Base-by-base conservation (phyloP, 768 basidiomycete species). In the Galerina sulciceps region DNA sequence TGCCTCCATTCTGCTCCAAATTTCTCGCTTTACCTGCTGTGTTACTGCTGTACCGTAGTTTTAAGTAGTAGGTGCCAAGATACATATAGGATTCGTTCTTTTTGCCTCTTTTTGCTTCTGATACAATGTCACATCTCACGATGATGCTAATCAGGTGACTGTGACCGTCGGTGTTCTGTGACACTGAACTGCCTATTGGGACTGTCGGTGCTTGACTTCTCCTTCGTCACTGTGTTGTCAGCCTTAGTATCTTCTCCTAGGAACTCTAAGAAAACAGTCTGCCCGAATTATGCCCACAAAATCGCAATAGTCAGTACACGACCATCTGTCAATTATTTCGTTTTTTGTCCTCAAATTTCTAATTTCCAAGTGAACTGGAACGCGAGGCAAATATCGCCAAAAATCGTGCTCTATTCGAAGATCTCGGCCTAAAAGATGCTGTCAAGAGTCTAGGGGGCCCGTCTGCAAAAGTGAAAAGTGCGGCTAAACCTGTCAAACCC, bases 321-420 rank as follows among this genome's bases (percentile, higher is more conserved):
- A 3, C 6, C 9, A 14, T 54, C 35, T 1, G 6, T 18, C 5
- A n/a, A 5, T 15, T 20, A 15, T 17, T 31, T 22, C 40, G 18
- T n/a, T 38, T 15, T 43, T 42, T n/a, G 23, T 45, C 45, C 38
- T 45, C 10, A 20, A 17, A n/a, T 23, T 17, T 4, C 2, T 15
- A n/a, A n/a, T 6, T 35, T 38, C 57, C 6, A 50, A 80, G 80
- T 70, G 92, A 93, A 73, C 75, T 81, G 18, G 88, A 92, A 63
- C 86, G 92, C 17, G 86, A 90, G 69, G 87, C 85, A 9, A 94
- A 92, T 65, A 92, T 94, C 44, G 91, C 89, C 11, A 83, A 89
- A 50, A 94, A 94, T 69, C 86, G 84, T 42, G 87, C 85, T 3
- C 76, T 93, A 9, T 78, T 94, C 37, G 86, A 90, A 62, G 74